Conservation (phyloP, 2,329 filamentous ascomycete genomes). For the Coleophoma cylindrospora region DNA sequence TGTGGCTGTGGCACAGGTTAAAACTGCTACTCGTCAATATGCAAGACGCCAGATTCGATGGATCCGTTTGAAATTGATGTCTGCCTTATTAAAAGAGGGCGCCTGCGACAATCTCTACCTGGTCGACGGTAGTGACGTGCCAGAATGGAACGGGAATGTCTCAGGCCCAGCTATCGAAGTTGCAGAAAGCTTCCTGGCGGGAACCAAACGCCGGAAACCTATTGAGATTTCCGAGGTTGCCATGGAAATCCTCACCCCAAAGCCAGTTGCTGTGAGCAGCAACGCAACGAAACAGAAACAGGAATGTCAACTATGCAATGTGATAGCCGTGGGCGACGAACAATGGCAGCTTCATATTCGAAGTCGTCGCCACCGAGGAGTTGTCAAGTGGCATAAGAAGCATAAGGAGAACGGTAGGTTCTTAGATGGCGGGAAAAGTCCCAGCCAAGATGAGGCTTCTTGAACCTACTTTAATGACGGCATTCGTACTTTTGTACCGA, state of each 20-base stretch:
- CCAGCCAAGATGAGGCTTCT: too few relatives aligned
- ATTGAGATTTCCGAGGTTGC: slow-evolving; percentile 54
- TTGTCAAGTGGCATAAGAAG: slow-evolving; percentile 20
- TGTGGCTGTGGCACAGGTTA: slow-evolving; percentile 67
- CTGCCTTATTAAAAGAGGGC: slow-evolving; percentile 52
- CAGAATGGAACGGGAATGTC: slow-evolving; percentile 59
- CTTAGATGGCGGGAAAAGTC: too few relatives aligned
- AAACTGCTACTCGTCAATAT: slow-evolving; percentile 82
- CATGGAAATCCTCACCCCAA: slow-evolving; percentile 49
- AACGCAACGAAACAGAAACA: slow-evolving; percentile 35
- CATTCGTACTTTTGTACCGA: neutral
- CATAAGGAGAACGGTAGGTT: too few relatives aligned
- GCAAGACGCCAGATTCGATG: slow-evolving; percentile 79
- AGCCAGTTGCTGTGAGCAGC: slow-evolving; percentile 18
- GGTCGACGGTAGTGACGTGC: slow-evolving; percentile 71
- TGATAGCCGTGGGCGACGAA: slow-evolving; percentile 52
- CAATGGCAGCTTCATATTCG: slow-evolving; percentile 41
- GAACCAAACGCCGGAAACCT: slow-evolving; percentile 34
- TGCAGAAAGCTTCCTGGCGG: slow-evolving; percentile 57
- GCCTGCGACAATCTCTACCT: slow-evolving; percentile 63
- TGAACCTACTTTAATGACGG: neutral
- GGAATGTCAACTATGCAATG: slow-evolving; percentile 70
- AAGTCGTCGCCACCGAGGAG: slow-evolving; percentile 33
- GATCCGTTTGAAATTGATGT: slow-evolving; percentile 79
- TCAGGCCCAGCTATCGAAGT: slow-evolving; percentile 58